Base-by-base conservation (phyloP, 768 basidiomycete genomes). In the Mycena galericulata region DNA sequence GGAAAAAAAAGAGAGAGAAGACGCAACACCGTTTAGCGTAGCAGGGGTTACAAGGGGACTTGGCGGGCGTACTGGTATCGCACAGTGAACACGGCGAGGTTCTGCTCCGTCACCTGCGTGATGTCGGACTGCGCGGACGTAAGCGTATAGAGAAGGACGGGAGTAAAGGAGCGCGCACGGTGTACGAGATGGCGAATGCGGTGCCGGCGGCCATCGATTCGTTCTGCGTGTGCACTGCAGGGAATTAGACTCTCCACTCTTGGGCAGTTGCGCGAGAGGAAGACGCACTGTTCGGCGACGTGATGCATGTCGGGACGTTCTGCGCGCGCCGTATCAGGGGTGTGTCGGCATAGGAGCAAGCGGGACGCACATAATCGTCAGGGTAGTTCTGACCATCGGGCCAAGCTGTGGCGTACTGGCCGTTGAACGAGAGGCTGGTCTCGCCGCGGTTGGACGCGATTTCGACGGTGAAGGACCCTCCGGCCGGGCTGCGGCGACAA, bases 131-230 rank as follows among this genome's bases (percentile, higher is more conserved):
- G 45, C 22, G 30, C 10, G n/a, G 53, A 38, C 32, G n/a, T 70
- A 30, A 49, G 30, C 18, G 27, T 32, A 26, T 38, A 14, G 22
- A 1, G 15, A 18, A 3, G 11, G 26, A 40, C 20, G 9, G 10
- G 29, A 15, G 58, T 56, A 50, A 4, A 4, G 26, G 38, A 20
- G 1, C 22, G 51, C 76, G 26, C 50, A 86, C 86, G 55, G 81
- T 73, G 70, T 88, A 88, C 20, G 87, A 82, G 62, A 88, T 88
- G 18, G 86, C 87, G 65, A 88, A 87, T 8, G 84, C 87, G 38
- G 86, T 86, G 2, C 87, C 87, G 50, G 87, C 85, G 47, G 86
- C 86, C 77, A 78, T 84, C 9, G 82, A 77, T 61, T 84, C 76
- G 68, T 87, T 87, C 67, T 86, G 85, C 4, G 86, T 80, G 72